Evolutionary conservation across 495 filamentous ascomycete genomes (phyloP).

Genomic region (Penicillium robsamsonii): DNA sequence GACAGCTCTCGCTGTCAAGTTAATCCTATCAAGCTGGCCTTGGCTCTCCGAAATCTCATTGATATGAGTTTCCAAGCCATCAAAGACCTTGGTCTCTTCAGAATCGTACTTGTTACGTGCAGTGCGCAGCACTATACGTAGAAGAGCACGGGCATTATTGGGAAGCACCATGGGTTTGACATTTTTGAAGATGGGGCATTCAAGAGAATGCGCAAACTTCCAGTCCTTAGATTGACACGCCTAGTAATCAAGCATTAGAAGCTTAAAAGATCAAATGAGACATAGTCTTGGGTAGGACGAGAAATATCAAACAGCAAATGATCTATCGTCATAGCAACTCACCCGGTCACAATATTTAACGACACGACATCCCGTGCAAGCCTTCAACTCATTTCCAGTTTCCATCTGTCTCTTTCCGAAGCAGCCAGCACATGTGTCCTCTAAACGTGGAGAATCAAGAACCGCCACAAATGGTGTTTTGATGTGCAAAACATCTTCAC

Average conservation of each 20-base stretch:
- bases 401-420: conserved; percentile 36
- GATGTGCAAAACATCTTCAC: conserved; percentile 40
- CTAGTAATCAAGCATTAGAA: conserved; percentile 34
- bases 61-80: conserved; percentile 49
- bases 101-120: conserved; percentile 31
- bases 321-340: conserved; percentile 16
- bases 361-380: conserved; percentile 60
- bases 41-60: conserved; percentile 38
- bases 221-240: conserved; percentile 61
- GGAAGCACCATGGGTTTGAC: conserved; percentile 52
- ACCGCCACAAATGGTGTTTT: conserved; percentile 43
- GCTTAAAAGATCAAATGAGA: not conserved
- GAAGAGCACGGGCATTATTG: conserved; percentile 53
- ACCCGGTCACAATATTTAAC: conserved; percentile 68
- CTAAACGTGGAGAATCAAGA: conserved; percentile 40
- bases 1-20: conserved; percentile 53
- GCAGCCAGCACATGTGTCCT: conserved; percentile 46
- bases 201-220: conserved; percentile 57
- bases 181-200: conserved; percentile 54
- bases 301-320: conserved; percentile 6
- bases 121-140: conserved; percentile 51
- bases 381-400: conserved; percentile 38
- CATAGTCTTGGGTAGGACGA: not conserved
- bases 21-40: conserved; percentile 47
- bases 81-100: conserved; percentile 41